Conservation (phyloP, 2,329 filamentous ascomycete genomes). For the Magnaporthiopsis incrustans region DNA sequence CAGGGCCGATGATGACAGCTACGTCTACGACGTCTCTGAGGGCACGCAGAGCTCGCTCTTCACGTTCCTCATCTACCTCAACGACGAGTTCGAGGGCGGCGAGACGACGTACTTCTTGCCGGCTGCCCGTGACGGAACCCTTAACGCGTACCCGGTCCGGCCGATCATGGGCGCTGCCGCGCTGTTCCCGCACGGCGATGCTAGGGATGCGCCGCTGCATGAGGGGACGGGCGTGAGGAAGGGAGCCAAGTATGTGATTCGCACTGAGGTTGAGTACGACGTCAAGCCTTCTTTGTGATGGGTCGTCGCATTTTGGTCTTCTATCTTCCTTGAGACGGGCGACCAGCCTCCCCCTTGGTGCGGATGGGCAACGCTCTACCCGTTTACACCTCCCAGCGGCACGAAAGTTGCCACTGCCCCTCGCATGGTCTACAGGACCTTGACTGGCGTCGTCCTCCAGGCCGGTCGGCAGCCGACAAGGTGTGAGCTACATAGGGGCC, state of each 20-base stretch:
- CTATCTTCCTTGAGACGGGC: no score
- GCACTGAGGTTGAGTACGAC: conserved; percentile 66
- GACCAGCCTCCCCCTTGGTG: no score
- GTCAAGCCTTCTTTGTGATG: conserved; percentile 29
- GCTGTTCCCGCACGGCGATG: conserved; percentile 63
- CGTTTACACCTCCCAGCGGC: no score
- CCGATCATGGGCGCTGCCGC: conserved; percentile 62
- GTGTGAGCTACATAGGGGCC: no score
- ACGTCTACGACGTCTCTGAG: conserved; percentile 58
- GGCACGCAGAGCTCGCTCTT: conserved; percentile 60
- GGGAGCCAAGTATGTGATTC: conserved; percentile 60
- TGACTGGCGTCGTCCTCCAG: no score
- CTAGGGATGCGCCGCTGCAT: conserved; percentile 55
- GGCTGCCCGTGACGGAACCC: conserved; percentile 51
- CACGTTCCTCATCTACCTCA: conserved; percentile 62
- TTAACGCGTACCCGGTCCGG: conserved; percentile 62
- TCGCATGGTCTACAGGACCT: no score
- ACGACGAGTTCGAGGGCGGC: conserved; percentile 64
- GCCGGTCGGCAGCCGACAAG: no score
- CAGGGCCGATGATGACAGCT: conserved; percentile 38
- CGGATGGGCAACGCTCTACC: no score
- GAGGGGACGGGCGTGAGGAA: conserved; percentile 64
- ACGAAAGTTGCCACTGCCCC: no score
- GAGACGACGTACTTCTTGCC: conserved; percentile 67
- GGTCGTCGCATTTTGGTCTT: no score